These are phyloP conservation scores for Deinandra increscens DNA, from an alignment of 129 eudicot species.

Conservation along the genomic window DNA sequence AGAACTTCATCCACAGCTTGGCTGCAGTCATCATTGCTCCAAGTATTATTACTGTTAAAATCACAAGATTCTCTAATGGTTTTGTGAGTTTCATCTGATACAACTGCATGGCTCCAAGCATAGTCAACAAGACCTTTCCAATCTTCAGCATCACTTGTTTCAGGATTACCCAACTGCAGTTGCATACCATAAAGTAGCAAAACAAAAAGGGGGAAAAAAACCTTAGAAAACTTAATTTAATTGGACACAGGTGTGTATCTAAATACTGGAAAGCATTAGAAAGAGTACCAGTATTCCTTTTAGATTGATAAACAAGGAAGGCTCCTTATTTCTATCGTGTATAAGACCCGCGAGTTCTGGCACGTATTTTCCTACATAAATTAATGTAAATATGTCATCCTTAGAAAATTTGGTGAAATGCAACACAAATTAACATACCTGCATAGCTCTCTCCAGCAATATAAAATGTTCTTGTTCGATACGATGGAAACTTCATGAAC, in stretches of 20 bases:
- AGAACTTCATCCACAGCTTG: conserved; percentile 65
- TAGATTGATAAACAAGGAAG: conserved; percentile 58
- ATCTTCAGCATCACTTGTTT: conserved; percentile 86
- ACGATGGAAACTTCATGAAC: conserved; percentile 84
- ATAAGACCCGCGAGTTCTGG: conserved; percentile 85
- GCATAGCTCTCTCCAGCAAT: conserved; percentile 99
- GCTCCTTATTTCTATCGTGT: conserved; percentile 60
- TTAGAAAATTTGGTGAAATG: conserved; percentile 14
- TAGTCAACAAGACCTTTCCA: conserved; percentile 88
- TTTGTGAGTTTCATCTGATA: conserved; percentile 92
- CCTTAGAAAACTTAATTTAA: too few relatives aligned
- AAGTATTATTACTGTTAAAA: conserved; percentile 64
- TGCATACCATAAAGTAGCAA: neutral
- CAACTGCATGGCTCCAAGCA: conserved; percentile 98
- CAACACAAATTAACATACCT: conserved; percentile 40
- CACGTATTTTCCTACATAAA: conserved; percentile 59
- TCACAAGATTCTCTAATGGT: conserved; percentile 70
- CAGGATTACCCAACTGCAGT: conserved; percentile 85
- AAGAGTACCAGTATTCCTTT: conserved; percentile 80
- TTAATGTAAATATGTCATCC: neutral
- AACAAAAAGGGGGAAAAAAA: too few relatives aligned
- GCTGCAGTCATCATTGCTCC: conserved; percentile 62
- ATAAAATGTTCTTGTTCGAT: conserved; percentile 53
- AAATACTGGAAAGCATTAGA: neutral
- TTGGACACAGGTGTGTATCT: neutral